phyloP scores from a whole-genome alignment of 1,139 yeast genomes.

The Eremothecium gossypii region DNA sequence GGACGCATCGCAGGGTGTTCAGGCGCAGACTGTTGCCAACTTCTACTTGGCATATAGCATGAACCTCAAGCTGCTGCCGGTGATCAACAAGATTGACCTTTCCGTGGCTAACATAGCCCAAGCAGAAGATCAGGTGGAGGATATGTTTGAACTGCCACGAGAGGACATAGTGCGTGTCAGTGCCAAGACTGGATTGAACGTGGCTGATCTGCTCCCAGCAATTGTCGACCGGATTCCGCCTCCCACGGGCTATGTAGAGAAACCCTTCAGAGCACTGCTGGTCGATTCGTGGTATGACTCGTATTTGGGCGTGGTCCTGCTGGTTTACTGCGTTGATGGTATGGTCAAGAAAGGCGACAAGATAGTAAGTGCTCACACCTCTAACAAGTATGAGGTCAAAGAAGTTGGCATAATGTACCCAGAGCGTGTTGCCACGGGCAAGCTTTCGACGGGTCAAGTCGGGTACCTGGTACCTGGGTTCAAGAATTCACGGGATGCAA shows the following conservation, averaged over 20 bases:
- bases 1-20: constrained; percentile 94
- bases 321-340: constrained; percentile 84
- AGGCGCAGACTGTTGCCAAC: constrained; percentile 96
- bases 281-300: constrained; percentile 98
- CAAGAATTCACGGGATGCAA: constrained; percentile 79
- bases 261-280: constrained; percentile 66
- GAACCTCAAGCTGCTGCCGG: constrained; percentile 76
- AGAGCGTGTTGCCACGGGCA: constrained; percentile 56
- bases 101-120: constrained; percentile 71
- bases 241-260: constrained; percentile 46
- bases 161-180: constrained; percentile 79
- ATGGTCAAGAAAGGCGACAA: constrained; percentile 61
- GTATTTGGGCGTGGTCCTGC: constrained; percentile 84
- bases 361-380: constrained; percentile 69
- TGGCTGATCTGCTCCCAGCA: constrained; percentile 62
- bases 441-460: constrained; percentile 79
- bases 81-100: constrained; percentile 84
- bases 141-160: constrained; percentile 68
- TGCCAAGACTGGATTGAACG: constrained; percentile 84
- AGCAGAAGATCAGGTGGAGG: constrained; percentile 75
- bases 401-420: constrained; percentile 97
- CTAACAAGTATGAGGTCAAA: constrained; percentile 69
- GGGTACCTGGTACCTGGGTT: constrained; percentile 91
- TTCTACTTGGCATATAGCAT: constrained; percentile 82
- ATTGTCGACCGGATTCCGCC: constrained; percentile 71